Percentiles rank a stretch among this genome's conserved stretches.
These are phyloP conservation scores for Corinectria fuckeliana DNA, from an alignment of 2,329 filamentous ascomycete species.

Conservation along the genomic window DNA sequence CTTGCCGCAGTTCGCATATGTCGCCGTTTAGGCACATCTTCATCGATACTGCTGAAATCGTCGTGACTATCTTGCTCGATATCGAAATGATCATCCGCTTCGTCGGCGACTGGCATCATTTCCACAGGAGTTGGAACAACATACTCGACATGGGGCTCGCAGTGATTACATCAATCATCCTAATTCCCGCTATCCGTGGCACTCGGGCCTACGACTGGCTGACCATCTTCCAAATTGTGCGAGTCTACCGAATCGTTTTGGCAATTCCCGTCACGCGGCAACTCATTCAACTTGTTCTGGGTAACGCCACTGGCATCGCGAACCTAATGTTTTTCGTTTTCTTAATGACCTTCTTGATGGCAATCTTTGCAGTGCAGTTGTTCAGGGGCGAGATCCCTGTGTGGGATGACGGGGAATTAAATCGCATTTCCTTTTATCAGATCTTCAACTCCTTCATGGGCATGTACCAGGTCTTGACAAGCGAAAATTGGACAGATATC, in stretches of 20 bases:
- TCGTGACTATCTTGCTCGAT: constrained; percentile 79
- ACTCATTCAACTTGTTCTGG: constrained; percentile 85
- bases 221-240: constrained; percentile 89
- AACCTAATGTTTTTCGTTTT: constrained; percentile 98
- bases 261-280: constrained; percentile 87
- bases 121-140: constrained; percentile 77
- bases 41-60: constrained; percentile 75
- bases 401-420: constrained; percentile 66
- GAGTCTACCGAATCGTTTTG: constrained; percentile 90
- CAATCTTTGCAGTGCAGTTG: constrained; percentile 91
- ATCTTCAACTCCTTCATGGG: constrained; percentile 97
- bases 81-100: constrained; percentile 85
- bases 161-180: constrained; percentile 81
- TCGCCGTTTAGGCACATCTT: constrained; percentile 63
- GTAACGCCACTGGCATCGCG: constrained; percentile 88
- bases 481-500: constrained; percentile 92
- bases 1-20: constrained; percentile 80
- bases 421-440: constrained; percentile 80
- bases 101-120: constrained; percentile 78
- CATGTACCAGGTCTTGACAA: constrained; percentile 97
- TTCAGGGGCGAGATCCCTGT: constrained; percentile 85
- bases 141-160: constrained; percentile 82
- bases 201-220: constrained; percentile 85
- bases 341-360: constrained; percentile 89
- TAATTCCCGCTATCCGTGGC: constrained; percentile 79